Evolutionary conservation across 2,329 filamentous ascomycete genomes (phyloP).

Genomic region (Phoma sp.): DNA sequence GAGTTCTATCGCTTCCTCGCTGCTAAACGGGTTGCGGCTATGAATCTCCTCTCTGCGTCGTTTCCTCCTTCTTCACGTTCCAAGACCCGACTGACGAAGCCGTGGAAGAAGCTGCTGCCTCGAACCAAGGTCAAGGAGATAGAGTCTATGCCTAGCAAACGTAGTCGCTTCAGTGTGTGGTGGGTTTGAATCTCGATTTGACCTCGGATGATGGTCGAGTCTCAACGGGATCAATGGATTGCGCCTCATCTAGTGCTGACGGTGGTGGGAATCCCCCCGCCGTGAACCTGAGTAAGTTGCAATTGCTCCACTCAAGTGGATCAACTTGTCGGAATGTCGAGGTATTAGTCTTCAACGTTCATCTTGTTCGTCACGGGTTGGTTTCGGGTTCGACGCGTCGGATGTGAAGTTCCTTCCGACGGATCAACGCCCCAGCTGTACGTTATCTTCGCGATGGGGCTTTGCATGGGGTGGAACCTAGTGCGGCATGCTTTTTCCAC

Average conservation of each 20-base stretch:
- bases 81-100: neutral
- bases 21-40: conserved; percentile 7
- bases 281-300: neutral
- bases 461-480: conserved; percentile 6
- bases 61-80: neutral
- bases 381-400: neutral
- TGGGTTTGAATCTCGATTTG: no score
- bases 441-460: neutral
- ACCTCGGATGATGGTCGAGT: neutral
- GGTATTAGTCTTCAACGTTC: neutral
- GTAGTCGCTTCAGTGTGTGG: neutral
- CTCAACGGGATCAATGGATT: neutral
- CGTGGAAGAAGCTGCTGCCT: neutral
- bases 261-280: neutral
- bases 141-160: neutral
- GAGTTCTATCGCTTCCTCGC: conserved; percentile 19
- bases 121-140: neutral
- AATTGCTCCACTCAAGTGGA: neutral
- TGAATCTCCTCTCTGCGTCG: neutral
- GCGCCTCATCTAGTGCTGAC: neutral
- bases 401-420: neutral
- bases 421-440: neutral
- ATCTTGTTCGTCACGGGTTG: neutral
- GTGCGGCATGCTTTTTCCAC: neutral
- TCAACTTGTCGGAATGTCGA: neutral